Percentiles rank a stretch among this genome's conserved stretches.
Evolutionary conservation across 2,329 filamentous ascomycete genomes (phyloP).

Genomic region (Fusarium paranaense): DNA sequence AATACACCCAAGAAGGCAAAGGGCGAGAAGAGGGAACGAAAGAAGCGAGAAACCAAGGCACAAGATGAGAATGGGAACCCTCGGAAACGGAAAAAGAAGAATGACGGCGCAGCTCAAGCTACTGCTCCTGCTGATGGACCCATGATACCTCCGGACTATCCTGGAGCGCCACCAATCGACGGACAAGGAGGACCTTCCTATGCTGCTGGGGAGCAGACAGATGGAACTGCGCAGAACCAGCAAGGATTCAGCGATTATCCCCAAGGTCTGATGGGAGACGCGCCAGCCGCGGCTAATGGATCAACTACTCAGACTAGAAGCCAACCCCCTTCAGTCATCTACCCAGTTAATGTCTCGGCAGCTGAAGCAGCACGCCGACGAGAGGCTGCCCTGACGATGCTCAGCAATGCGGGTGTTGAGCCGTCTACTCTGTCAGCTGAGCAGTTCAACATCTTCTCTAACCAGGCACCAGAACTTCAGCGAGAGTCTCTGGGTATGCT

Average conservation of each 20-base stretch:
- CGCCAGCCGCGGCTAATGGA: slow-evolving; percentile 14
- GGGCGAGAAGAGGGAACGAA: slow-evolving; percentile 42
- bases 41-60: slow-evolving; percentile 33
- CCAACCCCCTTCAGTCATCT: slow-evolving; percentile 22
- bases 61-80: slow-evolving; percentile 42
- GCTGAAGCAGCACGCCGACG: slow-evolving; percentile 63
- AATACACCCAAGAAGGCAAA: slow-evolving; percentile 46
- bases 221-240: slow-evolving; percentile 4
- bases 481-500: slow-evolving; percentile 67
- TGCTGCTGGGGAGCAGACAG: slow-evolving; percentile 11
- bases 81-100: slow-evolving; percentile 46
- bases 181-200: slow-evolving; percentile 18
- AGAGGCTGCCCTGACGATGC: slow-evolving; percentile 60
- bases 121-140: slow-evolving; percentile 14
- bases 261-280: slow-evolving; percentile 21
- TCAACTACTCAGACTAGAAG: slow-evolving; percentile 9
- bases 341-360: slow-evolving; percentile 52
- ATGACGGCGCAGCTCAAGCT: slow-evolving; percentile 33
- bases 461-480: slow-evolving; percentile 68
- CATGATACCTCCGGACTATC: slow-evolving; percentile 27
- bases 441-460: slow-evolving; percentile 70
- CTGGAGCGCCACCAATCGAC: slow-evolving; percentile 9
- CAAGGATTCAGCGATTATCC: slow-evolving; percentile 32
- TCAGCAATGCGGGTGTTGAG: slow-evolving; percentile 61
- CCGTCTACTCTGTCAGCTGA: slow-evolving; percentile 64